A percentile compares a stretch with the other conserved stretches of the same genome.
Conservation (phyloP, 805 yeast genomes). For the Lipomyces mesembrius region DNA sequence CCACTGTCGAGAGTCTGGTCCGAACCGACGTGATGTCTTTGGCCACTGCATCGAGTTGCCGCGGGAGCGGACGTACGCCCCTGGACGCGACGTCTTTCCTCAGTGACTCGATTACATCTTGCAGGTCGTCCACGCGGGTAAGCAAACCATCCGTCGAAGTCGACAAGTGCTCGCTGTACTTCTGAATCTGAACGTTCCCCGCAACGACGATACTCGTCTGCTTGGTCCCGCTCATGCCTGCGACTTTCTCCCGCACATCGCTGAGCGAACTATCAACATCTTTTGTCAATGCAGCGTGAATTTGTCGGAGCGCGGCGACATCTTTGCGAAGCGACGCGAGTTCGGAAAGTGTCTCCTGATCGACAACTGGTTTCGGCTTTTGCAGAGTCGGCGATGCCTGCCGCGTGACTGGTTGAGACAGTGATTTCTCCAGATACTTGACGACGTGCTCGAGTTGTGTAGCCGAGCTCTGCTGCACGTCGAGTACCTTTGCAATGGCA, state of each 20-base stretch:
- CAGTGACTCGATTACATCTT: conserved; percentile 86
- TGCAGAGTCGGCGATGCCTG: conserved; percentile 16
- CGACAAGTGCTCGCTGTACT: conserved; percentile 72
- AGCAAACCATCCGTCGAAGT: conserved; percentile 75
- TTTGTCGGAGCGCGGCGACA: conserved; percentile 61
- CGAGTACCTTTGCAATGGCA: conserved; percentile 36
- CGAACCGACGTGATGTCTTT: conserved; percentile 69
- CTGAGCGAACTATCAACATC: conserved; percentile 52
- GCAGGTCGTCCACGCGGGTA: conserved; percentile 85
- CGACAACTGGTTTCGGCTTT: conserved; percentile 3
- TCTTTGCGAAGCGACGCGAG: conserved; percentile 60
- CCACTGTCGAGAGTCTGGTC: conserved; percentile 56
- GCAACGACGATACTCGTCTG: conserved; percentile 27
- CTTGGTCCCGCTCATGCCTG: conserved; percentile 28
- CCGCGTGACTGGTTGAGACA: conserved; percentile 11
- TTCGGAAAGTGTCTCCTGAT: conserved; percentile 41
- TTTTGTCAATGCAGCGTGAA: conserved; percentile 54
- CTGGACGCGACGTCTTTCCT: conserved; percentile 90
- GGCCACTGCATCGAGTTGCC: conserved; percentile 68
- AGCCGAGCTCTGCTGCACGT: conserved; percentile 27
- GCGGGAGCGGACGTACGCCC: conserved; percentile 78
- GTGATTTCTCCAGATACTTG: conserved; percentile 11
- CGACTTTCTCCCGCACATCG: conserved; percentile 53
- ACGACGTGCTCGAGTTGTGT: conserved; percentile 19
- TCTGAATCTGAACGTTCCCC: conserved; percentile 66